Conservation (phyloP, 2,329 filamentous ascomycete species). For the Mariannaea elegans region DNA sequence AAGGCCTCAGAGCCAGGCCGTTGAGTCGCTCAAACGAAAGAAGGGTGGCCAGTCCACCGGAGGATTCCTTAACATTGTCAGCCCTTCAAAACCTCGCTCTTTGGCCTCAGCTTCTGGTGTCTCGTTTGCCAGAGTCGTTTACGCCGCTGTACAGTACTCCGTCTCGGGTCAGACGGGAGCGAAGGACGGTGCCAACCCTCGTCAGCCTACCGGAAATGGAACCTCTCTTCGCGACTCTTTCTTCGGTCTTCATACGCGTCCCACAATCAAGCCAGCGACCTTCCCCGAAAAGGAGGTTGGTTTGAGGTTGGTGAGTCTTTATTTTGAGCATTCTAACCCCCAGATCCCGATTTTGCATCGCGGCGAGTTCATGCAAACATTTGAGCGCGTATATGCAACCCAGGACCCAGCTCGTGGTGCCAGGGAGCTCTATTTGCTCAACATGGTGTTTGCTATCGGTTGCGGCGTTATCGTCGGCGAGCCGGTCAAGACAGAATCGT, state of each 20-base stretch:
- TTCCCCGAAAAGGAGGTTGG: constrained; percentile 85
- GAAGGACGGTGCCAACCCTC: constrained; percentile 37
- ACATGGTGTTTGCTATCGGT: constrained; percentile 97
- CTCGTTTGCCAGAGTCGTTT: constrained; percentile 92
- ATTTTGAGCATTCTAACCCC: constrained; percentile 96
- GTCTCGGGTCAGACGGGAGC: constrained; percentile 67
- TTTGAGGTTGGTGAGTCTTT: constrained; percentile 77
- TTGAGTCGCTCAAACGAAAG: constrained; percentile 47
- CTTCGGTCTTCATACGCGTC: constrained; percentile 93
- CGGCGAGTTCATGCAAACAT: constrained; percentile 87
- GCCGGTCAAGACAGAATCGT: constrained; percentile 58
- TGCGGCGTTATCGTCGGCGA: constrained; percentile 88
- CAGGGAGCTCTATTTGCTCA: constrained; percentile 89
- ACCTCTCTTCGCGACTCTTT: constrained; percentile 95
- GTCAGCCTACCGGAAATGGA: constrained; percentile 52
- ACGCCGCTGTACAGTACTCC: constrained; percentile 86
- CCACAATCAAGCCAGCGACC: constrained; percentile 82
- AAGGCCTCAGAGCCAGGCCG: constrained; percentile 42
- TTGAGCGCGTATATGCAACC: constrained; percentile 80
- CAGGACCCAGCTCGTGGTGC: constrained; percentile 74
- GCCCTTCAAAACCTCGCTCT: constrained; percentile 80
- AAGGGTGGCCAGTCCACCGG: constrained; percentile 46
- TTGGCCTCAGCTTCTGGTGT: constrained; percentile 89
- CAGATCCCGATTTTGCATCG: constrained; percentile 94
- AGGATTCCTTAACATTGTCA: constrained; percentile 77